Evolutionary conservation across 805 yeast genomes (phyloP), one percentile per base, ranked within the genome.

Genomic region (Clavispora santaluciae): DNA sequence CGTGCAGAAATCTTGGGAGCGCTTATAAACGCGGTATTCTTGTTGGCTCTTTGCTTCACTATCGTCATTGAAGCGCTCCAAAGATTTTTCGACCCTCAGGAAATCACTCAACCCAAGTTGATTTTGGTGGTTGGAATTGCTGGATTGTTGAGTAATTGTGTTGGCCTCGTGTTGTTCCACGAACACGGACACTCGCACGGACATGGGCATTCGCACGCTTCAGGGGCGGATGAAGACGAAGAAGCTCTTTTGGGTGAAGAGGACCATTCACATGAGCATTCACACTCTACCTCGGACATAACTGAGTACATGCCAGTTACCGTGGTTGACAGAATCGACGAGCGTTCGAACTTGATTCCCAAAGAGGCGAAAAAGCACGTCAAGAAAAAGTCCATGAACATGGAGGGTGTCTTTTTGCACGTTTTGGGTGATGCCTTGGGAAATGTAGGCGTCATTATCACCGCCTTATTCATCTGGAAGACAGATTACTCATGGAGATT

Each of bases 1-100:
- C 75, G 99, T 51, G 98, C 98, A 5, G 99, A 91, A 63, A 90
- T 91, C 39, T 72, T 91, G 45, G 99, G 99, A 42, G 99, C 98
- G 7, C 73, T 91, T 44, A 78, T 91, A 50, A 91, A 91, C 58
- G 96, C 96, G 3, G 96, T 93, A 8, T 93, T 93, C 54, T 63
- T 91, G 49, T 71, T 93, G 49, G 98, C 98, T 1, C 73, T 91
- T 47, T 91, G 99, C 60, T 82, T 93, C 57, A 82, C 96, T 22
- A 93, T 91, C 50, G 77, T 86, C 52, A 80, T 93, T 46, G 99
- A 91, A 64, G 97, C 98, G 5, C 66, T 91, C 43, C 96, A 90
- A 65, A 76, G 99, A 57, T 78, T 91, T 48, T 70, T 91, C 38
- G 78, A 79, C 50, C 95, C 96, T 3, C 89, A 81, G 33, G 79